Conservation (phyloP, 768 basidiomycete genomes). For the Lactarius psammicola region DNA sequence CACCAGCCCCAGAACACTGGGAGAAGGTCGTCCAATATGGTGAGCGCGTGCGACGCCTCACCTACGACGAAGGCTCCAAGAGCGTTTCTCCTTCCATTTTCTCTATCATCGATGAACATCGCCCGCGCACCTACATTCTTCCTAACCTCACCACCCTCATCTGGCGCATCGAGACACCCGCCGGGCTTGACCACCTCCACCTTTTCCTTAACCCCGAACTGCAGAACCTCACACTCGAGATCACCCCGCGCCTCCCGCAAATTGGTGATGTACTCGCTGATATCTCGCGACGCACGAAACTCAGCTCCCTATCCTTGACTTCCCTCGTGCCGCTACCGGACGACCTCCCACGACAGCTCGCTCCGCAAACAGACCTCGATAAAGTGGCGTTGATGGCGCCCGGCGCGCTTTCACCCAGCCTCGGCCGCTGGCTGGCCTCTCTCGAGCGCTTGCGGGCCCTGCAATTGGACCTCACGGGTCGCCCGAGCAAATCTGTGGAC, state of each 20-base stretch:
- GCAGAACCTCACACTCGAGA: slow-evolving; percentile 59
- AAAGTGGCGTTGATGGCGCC: slow-evolving; percentile 67
- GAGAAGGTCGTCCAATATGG: slow-evolving; percentile 61
- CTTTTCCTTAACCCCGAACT: slow-evolving; percentile 68
- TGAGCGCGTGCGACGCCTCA: slow-evolving; percentile 62
- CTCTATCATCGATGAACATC: slow-evolving; percentile 60
- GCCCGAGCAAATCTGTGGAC: slow-evolving; percentile 68
- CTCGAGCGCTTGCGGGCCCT: slow-evolving; percentile 61
- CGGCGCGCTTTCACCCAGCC: slow-evolving; percentile 63
- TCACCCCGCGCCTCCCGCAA: slow-evolving; percentile 55
- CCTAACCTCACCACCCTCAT: slow-evolving; percentile 66
- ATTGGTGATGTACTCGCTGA: slow-evolving; percentile 62
- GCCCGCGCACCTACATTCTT: slow-evolving; percentile 62
- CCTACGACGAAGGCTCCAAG: slow-evolving; percentile 66
- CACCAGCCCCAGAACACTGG: slow-evolving; percentile 72
- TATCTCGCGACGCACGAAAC: slow-evolving; percentile 58
- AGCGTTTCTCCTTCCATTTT: slow-evolving; percentile 66
- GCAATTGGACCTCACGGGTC: slow-evolving; percentile 69
- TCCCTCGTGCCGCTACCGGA: slow-evolving; percentile 71
- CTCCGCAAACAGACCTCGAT: slow-evolving; percentile 57
- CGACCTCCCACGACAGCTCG: slow-evolving; percentile 63
- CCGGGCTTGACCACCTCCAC: slow-evolving; percentile 60
- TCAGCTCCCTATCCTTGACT: slow-evolving; percentile 67
- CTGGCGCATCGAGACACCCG: slow-evolving; percentile 69
- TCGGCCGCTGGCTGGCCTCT: slow-evolving; percentile 73